Conservation (phyloP, 2,329 filamentous ascomycete genomes). For the Elsinoe batatas region DNA sequence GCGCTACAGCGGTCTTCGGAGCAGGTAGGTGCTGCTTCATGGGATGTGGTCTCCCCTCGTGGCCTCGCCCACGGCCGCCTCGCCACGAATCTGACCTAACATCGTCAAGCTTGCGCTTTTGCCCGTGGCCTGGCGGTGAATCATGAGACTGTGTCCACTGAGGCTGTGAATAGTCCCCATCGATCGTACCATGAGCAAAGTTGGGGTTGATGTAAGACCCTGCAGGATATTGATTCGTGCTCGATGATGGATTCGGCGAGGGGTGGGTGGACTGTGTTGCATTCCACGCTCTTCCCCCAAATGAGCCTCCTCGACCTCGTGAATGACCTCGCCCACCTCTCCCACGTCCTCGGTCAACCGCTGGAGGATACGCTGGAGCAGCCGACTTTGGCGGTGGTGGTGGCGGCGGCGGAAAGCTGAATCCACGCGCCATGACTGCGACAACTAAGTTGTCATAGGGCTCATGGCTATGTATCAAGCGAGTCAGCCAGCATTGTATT, state of each 20-base stretch:
- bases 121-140: constrained; percentile 16
- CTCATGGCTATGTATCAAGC: background rate
- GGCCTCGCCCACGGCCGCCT: background rate
- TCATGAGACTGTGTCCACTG: background rate
- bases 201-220: constrained; percentile 26
- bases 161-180: background rate
- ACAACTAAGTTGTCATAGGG: background rate
- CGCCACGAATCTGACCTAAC: background rate
- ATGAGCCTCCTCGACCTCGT: constrained; percentile 19
- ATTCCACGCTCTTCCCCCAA: background rate
- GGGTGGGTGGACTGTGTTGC: background rate
- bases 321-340: constrained; percentile 13
- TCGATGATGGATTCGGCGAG: background rate
- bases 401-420: constrained; percentile 42
- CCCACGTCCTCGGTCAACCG: constrained; percentile 24
- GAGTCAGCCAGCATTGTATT: background rate
- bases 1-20: constrained; percentile 19
- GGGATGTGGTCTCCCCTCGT: constrained; percentile 10
- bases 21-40: constrained; percentile 14
- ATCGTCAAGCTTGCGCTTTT: constrained; percentile 24
- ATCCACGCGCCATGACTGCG: constrained; percentile 18
- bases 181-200: constrained; percentile 14
- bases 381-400: constrained; percentile 30
- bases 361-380: constrained; percentile 6
- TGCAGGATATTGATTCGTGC: constrained; percentile 17